These are phyloP conservation scores for Pestalotiopsis sp. DNA, from an alignment of 2,329 filamentous ascomycete species.

Conservation along the genomic window DNA sequence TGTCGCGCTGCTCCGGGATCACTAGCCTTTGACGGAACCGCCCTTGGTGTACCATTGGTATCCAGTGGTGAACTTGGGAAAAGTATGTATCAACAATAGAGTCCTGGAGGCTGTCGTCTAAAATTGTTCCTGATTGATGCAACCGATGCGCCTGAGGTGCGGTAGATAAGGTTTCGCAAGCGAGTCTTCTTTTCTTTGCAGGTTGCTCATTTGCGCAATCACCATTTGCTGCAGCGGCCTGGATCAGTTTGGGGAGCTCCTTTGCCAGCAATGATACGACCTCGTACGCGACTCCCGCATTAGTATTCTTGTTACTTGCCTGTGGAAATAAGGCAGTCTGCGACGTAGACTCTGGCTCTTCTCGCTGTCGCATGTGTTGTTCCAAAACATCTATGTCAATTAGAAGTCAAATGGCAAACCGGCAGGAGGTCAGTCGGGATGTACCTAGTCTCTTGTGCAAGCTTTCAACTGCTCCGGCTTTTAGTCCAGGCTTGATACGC, in stretches of 20 bases:
- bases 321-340: too few species aligned
- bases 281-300: conserved; percentile 5
- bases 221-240: not conserved
- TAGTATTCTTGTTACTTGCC: not conserved
- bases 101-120: conserved; percentile 19
- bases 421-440: not conserved
- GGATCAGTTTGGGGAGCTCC: conserved; percentile 20
- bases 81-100: conserved; percentile 35
- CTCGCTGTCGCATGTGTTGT: not conserved
- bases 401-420: not conserved
- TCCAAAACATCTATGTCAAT: not conserved
- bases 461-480: conserved; percentile 37
- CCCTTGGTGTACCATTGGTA: conserved; percentile 34
- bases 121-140: not conserved
- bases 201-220: not conserved
- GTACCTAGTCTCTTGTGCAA: conserved; percentile 34
- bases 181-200: not conserved
- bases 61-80: conserved; percentile 38
- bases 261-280: conserved; percentile 17
- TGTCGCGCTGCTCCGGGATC: conserved; percentile 20
- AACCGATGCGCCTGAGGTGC: not conserved
- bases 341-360: not conserved
- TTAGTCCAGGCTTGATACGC: conserved; percentile 37
- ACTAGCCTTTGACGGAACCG: conserved; percentile 27
- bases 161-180: not conserved